Percentiles rank a stretch among this genome's conserved stretches.
These are phyloP conservation scores for Trichosanthes truncata DNA, from an alignment of 306 rosid species.

Conservation along the genomic window DNA sequence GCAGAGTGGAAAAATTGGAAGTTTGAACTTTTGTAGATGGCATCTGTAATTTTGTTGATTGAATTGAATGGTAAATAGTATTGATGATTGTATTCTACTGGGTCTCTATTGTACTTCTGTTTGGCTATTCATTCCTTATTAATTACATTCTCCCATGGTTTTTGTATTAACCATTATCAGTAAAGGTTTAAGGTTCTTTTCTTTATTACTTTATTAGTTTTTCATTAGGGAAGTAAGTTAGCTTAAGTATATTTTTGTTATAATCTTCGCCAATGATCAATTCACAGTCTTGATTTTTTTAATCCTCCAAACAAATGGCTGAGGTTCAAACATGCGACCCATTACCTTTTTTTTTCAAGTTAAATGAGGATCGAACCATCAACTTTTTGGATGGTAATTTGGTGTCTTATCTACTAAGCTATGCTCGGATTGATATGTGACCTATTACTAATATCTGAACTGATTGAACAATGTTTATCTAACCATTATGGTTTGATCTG, in stretches of 20 bases:
- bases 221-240: not conserved
- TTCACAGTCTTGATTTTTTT: no score
- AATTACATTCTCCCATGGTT: not conserved
- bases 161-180: not conserved
- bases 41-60: not conserved
- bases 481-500: no score
- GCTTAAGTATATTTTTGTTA: not conserved
- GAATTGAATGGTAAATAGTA: slow-evolving; percentile 5
- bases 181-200: not conserved
- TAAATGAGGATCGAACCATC: no score
- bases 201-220: not conserved
- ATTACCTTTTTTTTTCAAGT: no score
- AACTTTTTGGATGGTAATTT: no score
- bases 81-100: not conserved
- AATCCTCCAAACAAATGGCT: no score
- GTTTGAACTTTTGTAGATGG: not conserved
- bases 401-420: no score
- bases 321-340: no score
- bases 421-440: no score
- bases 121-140: not conserved
- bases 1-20: not conserved
- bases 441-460: no score
- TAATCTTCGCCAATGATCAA: no score
- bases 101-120: not conserved
- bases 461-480: no score